phyloP scores from a whole-genome alignment of 2,329 filamentous ascomycete genomes.

The Colletotrichum liaoningense region DNA sequence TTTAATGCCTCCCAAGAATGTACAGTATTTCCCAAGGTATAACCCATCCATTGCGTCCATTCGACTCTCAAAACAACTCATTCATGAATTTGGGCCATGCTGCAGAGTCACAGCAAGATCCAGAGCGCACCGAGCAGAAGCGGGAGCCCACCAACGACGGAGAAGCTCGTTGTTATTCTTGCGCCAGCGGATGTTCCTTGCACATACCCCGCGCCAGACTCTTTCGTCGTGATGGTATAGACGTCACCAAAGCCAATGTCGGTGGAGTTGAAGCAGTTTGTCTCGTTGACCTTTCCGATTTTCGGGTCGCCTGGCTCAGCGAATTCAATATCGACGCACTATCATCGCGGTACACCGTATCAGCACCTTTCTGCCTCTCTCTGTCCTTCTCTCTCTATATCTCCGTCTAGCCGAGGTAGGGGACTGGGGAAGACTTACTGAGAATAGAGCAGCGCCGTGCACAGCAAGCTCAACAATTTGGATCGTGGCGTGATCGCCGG shows the following conservation, averaged over 20 bases:
- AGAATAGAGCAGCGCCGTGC: slow-evolving; percentile 86
- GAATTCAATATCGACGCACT: slow-evolving; percentile 97
- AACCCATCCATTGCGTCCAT: slow-evolving; percentile 16
- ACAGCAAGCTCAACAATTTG: slow-evolving; percentile 86
- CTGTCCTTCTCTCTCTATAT: too few relatives aligned
- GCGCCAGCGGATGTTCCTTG: slow-evolving; percentile 42
- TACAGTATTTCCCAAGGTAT: slow-evolving; percentile 23
- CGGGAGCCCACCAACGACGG: slow-evolving; percentile 54
- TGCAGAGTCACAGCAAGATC: slow-evolving; percentile 48
- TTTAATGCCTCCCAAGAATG: slow-evolving; percentile 33
- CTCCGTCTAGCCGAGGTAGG: too few relatives aligned
- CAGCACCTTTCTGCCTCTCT: background rate
- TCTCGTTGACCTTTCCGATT: slow-evolving; percentile 78
- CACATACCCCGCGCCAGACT: slow-evolving; percentile 43
- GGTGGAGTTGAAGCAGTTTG: slow-evolving; percentile 91
- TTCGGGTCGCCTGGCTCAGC: slow-evolving; percentile 77
- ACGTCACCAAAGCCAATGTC: slow-evolving; percentile 81
- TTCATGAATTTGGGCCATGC: too few relatives aligned
- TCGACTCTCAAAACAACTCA: background rate
- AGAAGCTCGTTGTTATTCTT: slow-evolving; percentile 15
- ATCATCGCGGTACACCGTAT: background rate
- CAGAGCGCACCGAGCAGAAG: slow-evolving; percentile 52
- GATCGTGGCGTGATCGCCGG: slow-evolving; percentile 91
- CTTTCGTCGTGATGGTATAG: slow-evolving; percentile 73
- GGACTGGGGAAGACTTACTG: slow-evolving; percentile 63